phyloP scores from a whole-genome alignment of 169 alveolate genomes.

The Amoebophrya sp. region DNA sequence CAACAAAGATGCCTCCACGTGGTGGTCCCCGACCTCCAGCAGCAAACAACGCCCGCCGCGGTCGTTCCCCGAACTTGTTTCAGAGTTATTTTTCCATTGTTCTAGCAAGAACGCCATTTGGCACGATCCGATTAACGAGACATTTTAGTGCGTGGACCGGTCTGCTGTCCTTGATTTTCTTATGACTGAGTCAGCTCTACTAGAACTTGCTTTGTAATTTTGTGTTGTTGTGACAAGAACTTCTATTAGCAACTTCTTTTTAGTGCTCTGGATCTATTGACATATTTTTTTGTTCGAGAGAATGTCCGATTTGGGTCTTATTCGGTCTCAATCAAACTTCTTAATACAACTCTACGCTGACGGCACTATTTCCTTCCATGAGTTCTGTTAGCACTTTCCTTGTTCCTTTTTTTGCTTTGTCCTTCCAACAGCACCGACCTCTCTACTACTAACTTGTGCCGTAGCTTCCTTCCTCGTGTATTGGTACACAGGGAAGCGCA shows the following conservation, averaged over 20 bases:
- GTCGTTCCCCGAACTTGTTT: neutral
- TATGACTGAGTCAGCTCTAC: too few relatives aligned
- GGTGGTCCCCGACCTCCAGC: too few relatives aligned
- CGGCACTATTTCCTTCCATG: too few relatives aligned
- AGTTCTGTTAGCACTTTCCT: too few relatives aligned
- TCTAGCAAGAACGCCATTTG: neutral
- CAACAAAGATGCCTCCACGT: too few relatives aligned
- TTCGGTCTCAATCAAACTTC: neutral
- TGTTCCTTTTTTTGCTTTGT: too few relatives aligned
- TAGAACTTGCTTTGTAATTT: neutral
- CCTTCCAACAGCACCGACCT: too few relatives aligned
- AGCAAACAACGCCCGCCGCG: too few relatives aligned
- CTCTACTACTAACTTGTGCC: too few relatives aligned
- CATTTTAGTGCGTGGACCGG: neutral
- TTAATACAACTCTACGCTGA: neutral
- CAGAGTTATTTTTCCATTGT: neutral
- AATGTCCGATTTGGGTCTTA: neutral
- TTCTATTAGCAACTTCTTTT: neutral
- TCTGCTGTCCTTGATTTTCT: neutral
- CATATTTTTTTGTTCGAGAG: neutral
- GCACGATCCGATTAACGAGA: neutral
- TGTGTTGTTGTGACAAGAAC: neutral
- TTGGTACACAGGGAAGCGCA: too few relatives aligned
- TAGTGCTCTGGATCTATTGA: too few relatives aligned
- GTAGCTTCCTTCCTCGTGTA: too few relatives aligned